These are phyloP conservation scores for Pleoardoris graminearum DNA, from an alignment of 2,329 filamentous ascomycete genomes.

Conservation along the genomic window DNA sequence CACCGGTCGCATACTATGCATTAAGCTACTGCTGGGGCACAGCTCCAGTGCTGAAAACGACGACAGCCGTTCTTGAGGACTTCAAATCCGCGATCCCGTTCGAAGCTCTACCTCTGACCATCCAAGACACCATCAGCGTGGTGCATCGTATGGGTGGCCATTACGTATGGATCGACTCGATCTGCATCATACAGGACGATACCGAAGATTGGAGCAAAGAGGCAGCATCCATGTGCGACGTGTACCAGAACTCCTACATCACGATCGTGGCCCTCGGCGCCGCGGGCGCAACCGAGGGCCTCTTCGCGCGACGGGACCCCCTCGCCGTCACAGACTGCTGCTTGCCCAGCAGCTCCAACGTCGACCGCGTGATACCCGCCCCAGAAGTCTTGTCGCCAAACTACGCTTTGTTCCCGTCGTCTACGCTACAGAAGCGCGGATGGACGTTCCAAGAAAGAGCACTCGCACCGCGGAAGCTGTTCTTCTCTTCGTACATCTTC, in stretches of 20 bases:
- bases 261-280: background rate
- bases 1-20: background rate
- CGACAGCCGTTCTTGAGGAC: background rate
- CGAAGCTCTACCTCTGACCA: background rate
- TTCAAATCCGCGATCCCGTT: background rate
- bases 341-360: background rate
- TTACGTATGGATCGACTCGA: background rate
- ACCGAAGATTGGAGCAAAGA: background rate
- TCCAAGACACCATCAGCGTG: background rate
- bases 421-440: background rate
- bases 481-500: background rate
- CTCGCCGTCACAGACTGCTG: background rate
- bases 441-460: slow-evolving; percentile 4
- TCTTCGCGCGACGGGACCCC: background rate
- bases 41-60: background rate
- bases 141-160: background rate
- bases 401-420: background rate
- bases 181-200: background rate
- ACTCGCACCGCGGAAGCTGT: background rate
- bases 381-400: background rate
- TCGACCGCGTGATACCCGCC: background rate
- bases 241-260: background rate
- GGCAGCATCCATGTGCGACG: background rate
- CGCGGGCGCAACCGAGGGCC: background rate
- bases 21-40: slow-evolving; percentile 2